These are phyloP conservation scores for Erythrobasidium hasegawianum DNA, from an alignment of 1,284 basidiomycete genomes.

Conservation along the genomic window DNA sequence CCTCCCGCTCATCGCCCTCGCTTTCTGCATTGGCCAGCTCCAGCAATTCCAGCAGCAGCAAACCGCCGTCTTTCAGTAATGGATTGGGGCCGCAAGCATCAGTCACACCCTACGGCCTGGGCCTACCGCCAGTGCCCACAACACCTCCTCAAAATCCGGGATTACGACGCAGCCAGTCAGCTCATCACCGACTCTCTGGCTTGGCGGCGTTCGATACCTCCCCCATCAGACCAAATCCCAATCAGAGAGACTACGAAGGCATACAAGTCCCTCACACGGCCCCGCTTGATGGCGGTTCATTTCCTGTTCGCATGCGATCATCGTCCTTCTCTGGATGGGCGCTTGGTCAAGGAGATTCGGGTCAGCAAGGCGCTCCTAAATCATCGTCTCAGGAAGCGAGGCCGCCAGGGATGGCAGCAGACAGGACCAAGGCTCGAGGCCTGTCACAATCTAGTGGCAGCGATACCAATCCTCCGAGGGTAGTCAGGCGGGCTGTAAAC, in stretches of 20 bases:
- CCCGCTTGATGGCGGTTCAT: neutral
- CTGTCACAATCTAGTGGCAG: neutral
- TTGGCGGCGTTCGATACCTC: neutral
- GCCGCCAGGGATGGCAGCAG: neutral
- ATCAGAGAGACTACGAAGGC: no score
- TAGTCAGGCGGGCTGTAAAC: constrained; percentile 26
- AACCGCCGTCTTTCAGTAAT: no score
- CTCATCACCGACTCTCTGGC: neutral
- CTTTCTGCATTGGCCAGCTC: neutral
- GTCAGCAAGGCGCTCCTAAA: neutral
- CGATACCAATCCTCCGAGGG: constrained; percentile 1
- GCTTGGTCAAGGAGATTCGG: neutral
- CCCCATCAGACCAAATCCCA: neutral
- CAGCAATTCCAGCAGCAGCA: neutral
- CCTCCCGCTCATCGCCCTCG: neutral
- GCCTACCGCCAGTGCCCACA: constrained; percentile 3
- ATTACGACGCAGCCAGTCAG: constrained; percentile 11
- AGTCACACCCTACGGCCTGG: neutral
- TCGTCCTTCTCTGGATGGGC: constrained; percentile 1
- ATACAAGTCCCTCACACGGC: neutral
- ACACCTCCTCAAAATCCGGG: constrained; percentile 6
- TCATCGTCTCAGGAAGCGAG: no score
- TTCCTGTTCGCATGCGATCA: constrained; percentile 1
- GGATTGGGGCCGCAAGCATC: neutral
- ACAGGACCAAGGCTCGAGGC: neutral